Base-by-base conservation (phyloP, 2,329 filamentous ascomycete species). In the Exutisphaerella laricina region DNA sequence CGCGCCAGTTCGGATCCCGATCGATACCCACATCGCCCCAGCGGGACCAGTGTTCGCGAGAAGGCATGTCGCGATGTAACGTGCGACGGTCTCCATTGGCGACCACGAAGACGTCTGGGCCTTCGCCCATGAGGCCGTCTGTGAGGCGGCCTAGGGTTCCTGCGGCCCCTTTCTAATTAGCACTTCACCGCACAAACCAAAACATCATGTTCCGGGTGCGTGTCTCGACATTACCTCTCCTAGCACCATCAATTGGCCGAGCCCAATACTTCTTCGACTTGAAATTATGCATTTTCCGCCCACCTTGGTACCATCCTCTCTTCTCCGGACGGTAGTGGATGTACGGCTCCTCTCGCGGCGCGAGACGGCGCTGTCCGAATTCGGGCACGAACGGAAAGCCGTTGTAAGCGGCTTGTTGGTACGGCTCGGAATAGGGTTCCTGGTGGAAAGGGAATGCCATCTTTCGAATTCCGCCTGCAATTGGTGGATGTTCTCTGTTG, bases 31-130 rank as follows among this genome's bases (percentile, higher is more conserved):
- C 53, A 13, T 59, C 46, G 3, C 50, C 51, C 58, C 66, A 65
- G 4, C 55, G 46, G 7, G 58, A 48, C 70, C 69, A 71, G 39
- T 61, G 58, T 4, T 54, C 51, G 22, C 58, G 55, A 13, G 54
- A 53, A 23, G 66, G 69, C 37, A 64, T 57, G 41, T 69, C 64
- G 29, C 58, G 46, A 49, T 65, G 59, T 41, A 66, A 57, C 22
- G 66, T 66, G 17, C 55, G 54, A 42, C 57, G 63, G 40, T 66
- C 61, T 18, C 63, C 64, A 37, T 57, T 63, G 29, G 63, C 61
- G 2, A 64, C 56, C n/a, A 72, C 54, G 48, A 67, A 69, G 26
- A 73, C 67, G 41, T 73, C 70, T 2, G 70, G 66, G 3, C 71
- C 71, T 45, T 65, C 59, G 38, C 61, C 58, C 2, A 53, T 57